Evolutionary conservation across 2,329 filamentous ascomycete genomes (phyloP), one percentile per base, ranked within the genome.

Genomic region (Exophiala sp.): DNA sequence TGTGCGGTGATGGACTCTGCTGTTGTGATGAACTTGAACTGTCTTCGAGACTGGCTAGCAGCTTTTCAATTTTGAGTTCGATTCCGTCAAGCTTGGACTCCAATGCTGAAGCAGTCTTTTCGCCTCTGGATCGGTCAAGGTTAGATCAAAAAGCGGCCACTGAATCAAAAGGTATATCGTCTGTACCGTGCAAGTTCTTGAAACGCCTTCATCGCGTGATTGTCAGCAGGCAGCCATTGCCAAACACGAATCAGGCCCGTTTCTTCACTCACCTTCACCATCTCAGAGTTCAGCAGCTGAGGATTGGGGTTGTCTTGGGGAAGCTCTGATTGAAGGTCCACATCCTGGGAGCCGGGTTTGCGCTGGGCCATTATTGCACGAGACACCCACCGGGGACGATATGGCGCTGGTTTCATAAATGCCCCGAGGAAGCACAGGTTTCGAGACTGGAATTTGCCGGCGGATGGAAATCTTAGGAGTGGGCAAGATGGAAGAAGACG

Each of bases 41-140:
- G 22, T 51, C 52, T 32, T 60, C 72, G 16, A 75, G 71, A 46
- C 71, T 69, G 13, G 70, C 73, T 14, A 79, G 65, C 3, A 79
- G 62, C 38, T 72, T 70, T 55, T 78, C 74, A 41, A 81, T 79
- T 63, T 75, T 77, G 47, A 68, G 69, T 61, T 81, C 78, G 46
- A 81, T 68, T 19, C 67, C 67, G 50, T 70, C 71, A 24, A 81
- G 69, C 57, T 79, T 73, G 52, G 70, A 71, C 61, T 81, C 78
- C 23, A 81, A 64, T 16, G 72, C 75, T 22, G 74, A 66, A 4
- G 78, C 78, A 24, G 77, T 75, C 52, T 68, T 69, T 64, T 81
- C 78, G 60, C 78, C 78, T 51, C 73, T 76, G 27, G 21, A 43
- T 42, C 18, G 43, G 13, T 38, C 5, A 37, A 2, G 34, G 55